Conservation (phyloP, 441 rosid genomes). For the Erysimum pusillum region DNA sequence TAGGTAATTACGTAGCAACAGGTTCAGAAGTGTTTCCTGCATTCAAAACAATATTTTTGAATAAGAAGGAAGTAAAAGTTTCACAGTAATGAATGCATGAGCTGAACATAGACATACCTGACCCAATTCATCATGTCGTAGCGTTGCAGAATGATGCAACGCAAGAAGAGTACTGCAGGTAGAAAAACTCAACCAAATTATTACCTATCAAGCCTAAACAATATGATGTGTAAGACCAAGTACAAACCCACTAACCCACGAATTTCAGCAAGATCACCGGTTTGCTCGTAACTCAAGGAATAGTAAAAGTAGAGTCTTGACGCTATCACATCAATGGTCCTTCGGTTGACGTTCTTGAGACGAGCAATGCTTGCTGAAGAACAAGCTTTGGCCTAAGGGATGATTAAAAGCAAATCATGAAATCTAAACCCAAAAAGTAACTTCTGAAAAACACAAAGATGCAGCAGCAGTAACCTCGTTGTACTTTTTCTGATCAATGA, state of each 20-base stretch:
- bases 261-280: conserved; percentile 66
- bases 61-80: too few species aligned
- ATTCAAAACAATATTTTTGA: too few species aligned
- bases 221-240: too few species aligned
- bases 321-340: conserved; percentile 66
- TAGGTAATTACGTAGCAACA: conserved; percentile 64
- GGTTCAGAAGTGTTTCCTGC: conserved; percentile 71
- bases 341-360: conserved; percentile 60
- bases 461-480: conserved; percentile 55
- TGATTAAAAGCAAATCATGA: not conserved
- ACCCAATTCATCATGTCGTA: conserved; percentile 63
- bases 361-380: conserved; percentile 63
- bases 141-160: conserved; percentile 58
- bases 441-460: too few species aligned
- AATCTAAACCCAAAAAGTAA: too few species aligned
- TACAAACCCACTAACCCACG: too few species aligned
- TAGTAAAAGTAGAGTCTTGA: conserved; percentile 63
- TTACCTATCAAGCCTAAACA: too few species aligned
- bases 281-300: conserved; percentile 60
- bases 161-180: conserved; percentile 58
- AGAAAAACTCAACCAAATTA: too few species aligned
- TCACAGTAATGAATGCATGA: too few species aligned
- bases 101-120: too few species aligned
- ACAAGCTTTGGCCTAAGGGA: conserved; percentile 65
- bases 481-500: conserved; percentile 66